Percentiles rank a stretch among this genome's conserved stretches.
phyloP scores from a whole-genome alignment of 345 rosid genomes.

The Linum trigynum region DNA sequence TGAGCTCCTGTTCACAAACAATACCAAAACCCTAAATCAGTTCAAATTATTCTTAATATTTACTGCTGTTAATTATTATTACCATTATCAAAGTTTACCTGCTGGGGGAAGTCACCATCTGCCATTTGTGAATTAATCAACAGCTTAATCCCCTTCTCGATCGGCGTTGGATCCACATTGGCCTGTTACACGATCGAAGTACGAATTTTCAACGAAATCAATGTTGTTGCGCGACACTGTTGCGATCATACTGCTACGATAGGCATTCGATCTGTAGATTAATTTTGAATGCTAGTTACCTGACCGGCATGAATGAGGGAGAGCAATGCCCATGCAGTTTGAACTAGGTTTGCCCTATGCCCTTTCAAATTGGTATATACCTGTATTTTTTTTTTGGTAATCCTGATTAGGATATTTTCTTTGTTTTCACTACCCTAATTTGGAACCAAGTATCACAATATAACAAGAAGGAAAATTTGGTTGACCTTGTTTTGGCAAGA shows the following conservation, averaged over 20 bases:
- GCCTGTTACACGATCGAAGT: constrained; percentile 7
- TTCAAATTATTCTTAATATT: no score
- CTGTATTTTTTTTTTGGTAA: constrained; percentile 1
- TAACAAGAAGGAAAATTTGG: no score
- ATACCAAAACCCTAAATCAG: neutral
- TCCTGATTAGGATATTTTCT: no score
- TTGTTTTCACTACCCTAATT: no score
- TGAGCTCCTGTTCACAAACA: constrained; percentile 23
- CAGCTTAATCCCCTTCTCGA: constrained; percentile 33
- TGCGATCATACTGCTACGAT: no score
- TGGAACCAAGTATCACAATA: no score
- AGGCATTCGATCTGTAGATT: neutral
- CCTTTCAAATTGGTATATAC: constrained; percentile 35
- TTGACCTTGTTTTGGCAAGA: constrained; percentile 41
- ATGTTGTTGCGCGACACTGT: neutral
- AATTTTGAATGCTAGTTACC: constrained; percentile 12
- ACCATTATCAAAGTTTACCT: constrained; percentile 14
- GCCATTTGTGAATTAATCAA: constrained; percentile 42
- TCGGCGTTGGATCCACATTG: constrained; percentile 28
- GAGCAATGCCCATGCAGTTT: constrained; percentile 46
- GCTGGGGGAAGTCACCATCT: constrained; percentile 55
- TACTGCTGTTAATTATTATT: no score
- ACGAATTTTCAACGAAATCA: neutral
- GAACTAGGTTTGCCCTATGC: constrained; percentile 36
- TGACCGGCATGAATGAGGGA: constrained; percentile 41